phyloP scores from a whole-genome alignment of 1,284 basidiomycete species.

The Leccinum brunneo-olivaceum region DNA sequence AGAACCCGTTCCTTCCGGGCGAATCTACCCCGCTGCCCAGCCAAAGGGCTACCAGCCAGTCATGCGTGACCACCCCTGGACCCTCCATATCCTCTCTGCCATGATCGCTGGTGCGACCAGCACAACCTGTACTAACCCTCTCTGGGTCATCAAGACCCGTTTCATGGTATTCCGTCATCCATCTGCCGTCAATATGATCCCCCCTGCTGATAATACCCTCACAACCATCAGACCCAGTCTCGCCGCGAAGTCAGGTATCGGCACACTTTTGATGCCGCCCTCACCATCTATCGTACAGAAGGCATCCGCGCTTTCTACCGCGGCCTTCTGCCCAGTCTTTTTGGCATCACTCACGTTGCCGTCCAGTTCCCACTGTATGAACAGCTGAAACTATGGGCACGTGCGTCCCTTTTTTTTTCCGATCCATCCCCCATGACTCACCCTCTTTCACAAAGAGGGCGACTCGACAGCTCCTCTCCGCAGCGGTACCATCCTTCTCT shows the following conservation, averaged over 20 bases:
- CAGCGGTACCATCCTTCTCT: conserved; percentile 70
- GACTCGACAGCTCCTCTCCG: conserved; percentile 55
- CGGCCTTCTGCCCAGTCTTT: conserved; percentile 79
- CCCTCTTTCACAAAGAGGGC: conserved; percentile 35
- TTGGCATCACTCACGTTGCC: conserved; percentile 88
- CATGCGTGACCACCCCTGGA: conserved; percentile 73
- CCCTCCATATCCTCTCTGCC: conserved; percentile 83
- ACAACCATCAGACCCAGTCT: conserved; percentile 60
- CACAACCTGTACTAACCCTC: conserved; percentile 85
- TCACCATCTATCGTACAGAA: conserved; percentile 82
- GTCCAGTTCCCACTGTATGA: conserved; percentile 97
- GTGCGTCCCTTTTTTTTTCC: conserved; percentile 44
- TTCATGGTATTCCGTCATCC: conserved; percentile 73
- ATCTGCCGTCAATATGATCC: not conserved
- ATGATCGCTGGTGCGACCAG: conserved; percentile 90
- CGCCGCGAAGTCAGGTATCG: conserved; percentile 70
- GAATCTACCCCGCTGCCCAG: conserved; percentile 73
- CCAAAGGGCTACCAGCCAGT: conserved; percentile 75
- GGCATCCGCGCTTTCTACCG: conserved; percentile 86
- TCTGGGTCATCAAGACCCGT: conserved; percentile 96
- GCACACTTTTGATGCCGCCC: conserved; percentile 82
- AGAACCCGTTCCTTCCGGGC: conserved; percentile 31
- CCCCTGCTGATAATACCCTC: not conserved
- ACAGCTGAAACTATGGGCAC: conserved; percentile 75
- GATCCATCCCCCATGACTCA: conserved; percentile 1